Evolutionary conservation across 1,284 basidiomycete genomes (phyloP).

Genomic region (Malassezia brasiliensis): DNA sequence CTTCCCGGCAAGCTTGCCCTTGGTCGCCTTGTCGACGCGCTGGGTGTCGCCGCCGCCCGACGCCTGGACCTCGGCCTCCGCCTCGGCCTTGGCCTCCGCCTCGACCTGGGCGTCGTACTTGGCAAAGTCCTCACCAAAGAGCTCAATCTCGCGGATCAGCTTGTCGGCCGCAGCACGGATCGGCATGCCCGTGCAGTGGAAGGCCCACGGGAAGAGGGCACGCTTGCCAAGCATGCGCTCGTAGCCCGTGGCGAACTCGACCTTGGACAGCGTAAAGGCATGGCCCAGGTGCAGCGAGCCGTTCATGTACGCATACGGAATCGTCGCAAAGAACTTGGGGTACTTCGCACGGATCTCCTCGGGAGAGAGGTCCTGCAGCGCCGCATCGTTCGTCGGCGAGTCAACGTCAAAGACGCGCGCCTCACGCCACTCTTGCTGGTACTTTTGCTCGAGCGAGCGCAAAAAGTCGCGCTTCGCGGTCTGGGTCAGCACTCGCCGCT

Average conservation of each 20-base stretch:
- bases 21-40: constrained; percentile 65
- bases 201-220: constrained; percentile 81
- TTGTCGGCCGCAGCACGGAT: constrained; percentile 98
- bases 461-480: constrained; percentile 86
- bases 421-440: constrained; percentile 67
- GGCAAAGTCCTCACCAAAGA: constrained; percentile 86
- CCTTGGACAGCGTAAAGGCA: constrained; percentile 95
- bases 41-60: background rate
- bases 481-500: background rate
- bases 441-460: constrained; percentile 68
- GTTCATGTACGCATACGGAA: constrained; percentile 85
- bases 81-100: constrained; percentile 46
- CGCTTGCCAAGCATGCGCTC: constrained; percentile 91
- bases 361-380: constrained; percentile 30
- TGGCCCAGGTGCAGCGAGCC: constrained; percentile 93
- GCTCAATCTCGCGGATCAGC: constrained; percentile 89
- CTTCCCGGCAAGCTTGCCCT: constrained; percentile 90
- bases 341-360: constrained; percentile 55
- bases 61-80: constrained; percentile 41
- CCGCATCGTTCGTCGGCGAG: constrained; percentile 55
- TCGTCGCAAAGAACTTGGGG: constrained; percentile 95
- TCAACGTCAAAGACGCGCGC: constrained; percentile 64
- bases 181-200: constrained; percentile 96
- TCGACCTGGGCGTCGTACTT: constrained; percentile 55
- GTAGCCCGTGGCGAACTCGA: constrained; percentile 92